These are phyloP conservation scores for Strobilomyces dryophilus DNA, from an alignment of 768 basidiomycete species.

Conservation along the genomic window DNA sequence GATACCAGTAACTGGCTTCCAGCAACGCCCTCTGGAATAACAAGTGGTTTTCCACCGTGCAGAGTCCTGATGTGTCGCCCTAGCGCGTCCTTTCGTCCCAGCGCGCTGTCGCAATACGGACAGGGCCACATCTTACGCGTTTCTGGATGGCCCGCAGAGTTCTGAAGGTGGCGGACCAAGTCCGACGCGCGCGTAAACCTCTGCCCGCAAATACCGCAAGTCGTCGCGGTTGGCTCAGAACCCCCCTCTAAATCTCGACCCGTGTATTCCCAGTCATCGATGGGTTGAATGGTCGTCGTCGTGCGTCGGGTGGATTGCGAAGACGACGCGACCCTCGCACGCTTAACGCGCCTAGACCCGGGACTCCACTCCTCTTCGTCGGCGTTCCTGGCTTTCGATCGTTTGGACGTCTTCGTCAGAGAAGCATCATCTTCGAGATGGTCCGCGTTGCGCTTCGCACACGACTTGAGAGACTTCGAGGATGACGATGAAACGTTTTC, in stretches of 20 bases:
- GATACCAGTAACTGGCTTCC: not conserved
- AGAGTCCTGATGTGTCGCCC: slow-evolving; percentile 18
- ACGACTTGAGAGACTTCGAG: not conserved
- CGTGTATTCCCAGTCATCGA: not conserved
- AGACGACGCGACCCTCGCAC: not conserved
- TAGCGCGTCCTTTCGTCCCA: slow-evolving; percentile 29
- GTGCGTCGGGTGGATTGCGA: not conserved
- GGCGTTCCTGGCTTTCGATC: slow-evolving; percentile 8
- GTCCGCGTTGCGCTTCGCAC: slow-evolving; percentile 12
- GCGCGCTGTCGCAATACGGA: slow-evolving; percentile 10
- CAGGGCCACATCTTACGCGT: slow-evolving; percentile 27
- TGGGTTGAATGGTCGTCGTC: not conserved
- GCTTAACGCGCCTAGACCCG: not conserved
- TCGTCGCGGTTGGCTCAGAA: not conserved
- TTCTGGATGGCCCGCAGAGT: slow-evolving; percentile 20
- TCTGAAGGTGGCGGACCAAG: slow-evolving; percentile 19
- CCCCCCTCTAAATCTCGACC: not conserved
- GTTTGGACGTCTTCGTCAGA: slow-evolving; percentile 1
- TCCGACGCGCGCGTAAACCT: slow-evolving; percentile 21
- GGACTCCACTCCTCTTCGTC: slow-evolving; percentile 26
- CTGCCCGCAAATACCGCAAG: slow-evolving; percentile 14
- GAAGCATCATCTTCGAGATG: slow-evolving; percentile 1
- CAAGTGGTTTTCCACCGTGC: slow-evolving; percentile 4
- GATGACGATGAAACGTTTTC: not conserved
- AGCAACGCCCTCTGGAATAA: not conserved